These are phyloP conservation scores for Yarrowia divulgata DNA, from an alignment of 805 yeast species.

Conservation along the genomic window DNA sequence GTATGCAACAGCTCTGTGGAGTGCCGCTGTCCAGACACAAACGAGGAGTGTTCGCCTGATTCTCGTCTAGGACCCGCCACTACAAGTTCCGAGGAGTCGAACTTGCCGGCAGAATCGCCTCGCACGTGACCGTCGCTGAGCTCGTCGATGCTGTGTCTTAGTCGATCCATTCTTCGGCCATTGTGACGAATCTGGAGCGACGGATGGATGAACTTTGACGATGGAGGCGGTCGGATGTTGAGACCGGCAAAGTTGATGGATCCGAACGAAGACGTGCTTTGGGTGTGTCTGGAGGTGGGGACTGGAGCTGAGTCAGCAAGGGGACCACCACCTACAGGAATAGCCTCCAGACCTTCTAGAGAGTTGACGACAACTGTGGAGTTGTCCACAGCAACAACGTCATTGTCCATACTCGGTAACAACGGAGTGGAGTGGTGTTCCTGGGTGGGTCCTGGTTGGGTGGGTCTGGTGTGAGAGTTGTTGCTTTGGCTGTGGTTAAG, in stretches of 20 bases:
- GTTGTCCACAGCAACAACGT: neutral
- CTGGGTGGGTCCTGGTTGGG: neutral
- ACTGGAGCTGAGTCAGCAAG: no score
- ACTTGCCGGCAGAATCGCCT: constrained; percentile 5
- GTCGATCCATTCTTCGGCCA: constrained; percentile 22
- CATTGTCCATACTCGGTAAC: constrained; percentile 17
- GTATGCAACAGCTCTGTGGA: constrained; percentile 5
- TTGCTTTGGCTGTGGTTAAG: neutral
- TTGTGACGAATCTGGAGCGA: constrained; percentile 29
- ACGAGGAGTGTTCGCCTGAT: neutral
- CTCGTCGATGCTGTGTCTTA: constrained; percentile 31
- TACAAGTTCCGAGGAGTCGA: constrained; percentile 1
- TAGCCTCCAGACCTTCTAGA: constrained; percentile 15
- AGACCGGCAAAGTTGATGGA: constrained; percentile 33
- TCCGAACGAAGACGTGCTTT: constrained; percentile 16
- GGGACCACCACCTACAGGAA: neutral
- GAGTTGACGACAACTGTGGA: neutral
- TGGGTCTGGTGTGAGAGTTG: neutral
- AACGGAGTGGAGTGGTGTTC: constrained; percentile 3
- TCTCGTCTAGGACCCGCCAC: constrained; percentile 9
- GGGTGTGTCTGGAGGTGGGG: neutral
- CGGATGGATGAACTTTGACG: constrained; percentile 29
- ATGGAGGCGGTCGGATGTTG: constrained; percentile 13
- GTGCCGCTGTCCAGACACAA: neutral
- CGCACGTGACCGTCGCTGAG: constrained; percentile 5